Evolutionary conservation across 139 green algal genomes (phyloP), one percentile per base, ranked within the genome.

Genomic region (Coelastrella sp.): DNA sequence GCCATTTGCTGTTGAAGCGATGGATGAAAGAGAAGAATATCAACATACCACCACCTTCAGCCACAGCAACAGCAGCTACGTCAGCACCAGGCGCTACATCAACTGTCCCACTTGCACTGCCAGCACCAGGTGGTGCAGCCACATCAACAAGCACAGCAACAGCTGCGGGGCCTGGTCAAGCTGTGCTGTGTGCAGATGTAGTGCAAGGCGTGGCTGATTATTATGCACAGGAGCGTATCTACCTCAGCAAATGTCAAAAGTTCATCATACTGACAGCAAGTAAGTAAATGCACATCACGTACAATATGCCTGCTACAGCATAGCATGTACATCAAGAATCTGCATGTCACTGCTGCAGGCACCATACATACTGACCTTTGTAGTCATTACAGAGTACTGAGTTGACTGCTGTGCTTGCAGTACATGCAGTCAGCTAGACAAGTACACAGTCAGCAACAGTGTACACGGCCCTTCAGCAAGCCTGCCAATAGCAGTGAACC

Each of bases 1-100:
- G 91, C 6, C 95, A 97, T 84, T 90, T 97, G 7, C 87, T 97
- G 87, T 86, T 97, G 12, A 93, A 92, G 78, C 94, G 95, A 12
- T 97, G 92, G 91, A 25, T 94, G 14, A 94, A 92, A 58, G 91
- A 95, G 11, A 27, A 88, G 8, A 27, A 86, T 7, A 20, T 78
- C 57, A 75, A 82, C 22, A 78, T 80, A 25, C 65, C 63, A 20
- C 35, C 83, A 24, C 35, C 83, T 20, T 24, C 65, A 65, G 66
- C 83, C 63, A 66, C 65, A 75, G 25, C 80, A 73, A 17, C 84
- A 81, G 27, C 49, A 20, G 35, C 35, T 49, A 49, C 35, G 35
- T 17, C 65, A 74, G 84, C 84, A 59, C 9, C 63, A 22, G 27
- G 27, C 56, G 19, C 82, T 65, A 25, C 63, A 88, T 66, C 65